Evolutionary conservation across 176 grass and related monocot genomes (phyloP).

Genomic region (Rhipidocladum racemiflorum): DNA sequence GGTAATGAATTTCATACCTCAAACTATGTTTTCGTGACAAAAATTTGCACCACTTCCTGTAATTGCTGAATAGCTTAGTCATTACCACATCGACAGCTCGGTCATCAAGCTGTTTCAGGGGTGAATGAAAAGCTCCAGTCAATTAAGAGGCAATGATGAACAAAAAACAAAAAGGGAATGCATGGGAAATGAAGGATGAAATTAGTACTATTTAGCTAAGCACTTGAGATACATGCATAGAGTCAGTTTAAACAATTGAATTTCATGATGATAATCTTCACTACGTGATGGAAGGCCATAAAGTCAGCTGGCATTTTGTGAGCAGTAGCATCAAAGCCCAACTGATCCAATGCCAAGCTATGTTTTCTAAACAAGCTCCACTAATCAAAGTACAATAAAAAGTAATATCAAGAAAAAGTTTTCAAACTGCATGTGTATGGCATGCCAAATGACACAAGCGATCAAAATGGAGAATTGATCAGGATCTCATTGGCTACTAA

Average conservation of each 20-base stretch:
- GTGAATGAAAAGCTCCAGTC: conserved; percentile 9
- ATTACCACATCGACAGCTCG: conserved; percentile 77
- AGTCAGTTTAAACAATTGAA: conserved; percentile 6
- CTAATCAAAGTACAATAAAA: not conserved
- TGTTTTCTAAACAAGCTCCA: not conserved
- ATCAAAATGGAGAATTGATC: not conserved
- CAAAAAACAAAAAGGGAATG: not conserved
- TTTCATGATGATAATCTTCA: not conserved
- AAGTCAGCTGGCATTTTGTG: not conserved
- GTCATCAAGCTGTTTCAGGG: conserved; percentile 78
- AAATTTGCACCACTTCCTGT: conserved; percentile 94
- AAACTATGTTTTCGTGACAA: conserved; percentile 85
- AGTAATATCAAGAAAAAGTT: not conserved
- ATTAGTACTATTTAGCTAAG: conserved; percentile 20
- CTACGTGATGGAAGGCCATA: not conserved
- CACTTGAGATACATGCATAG: not conserved
- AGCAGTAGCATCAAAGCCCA: not conserved
- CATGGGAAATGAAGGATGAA: conserved; percentile 4
- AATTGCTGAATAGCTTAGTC: conserved; percentile 90
- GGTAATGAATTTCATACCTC: conserved; percentile 40
- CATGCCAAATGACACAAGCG: not conserved
- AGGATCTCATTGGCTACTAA: not conserved
- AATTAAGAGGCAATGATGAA: not conserved
- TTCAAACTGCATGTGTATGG: conserved; percentile 1
- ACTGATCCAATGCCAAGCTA: not conserved